phyloP scores from a whole-genome alignment of 768 basidiomycete genomes.

The Trametes maxima region DNA sequence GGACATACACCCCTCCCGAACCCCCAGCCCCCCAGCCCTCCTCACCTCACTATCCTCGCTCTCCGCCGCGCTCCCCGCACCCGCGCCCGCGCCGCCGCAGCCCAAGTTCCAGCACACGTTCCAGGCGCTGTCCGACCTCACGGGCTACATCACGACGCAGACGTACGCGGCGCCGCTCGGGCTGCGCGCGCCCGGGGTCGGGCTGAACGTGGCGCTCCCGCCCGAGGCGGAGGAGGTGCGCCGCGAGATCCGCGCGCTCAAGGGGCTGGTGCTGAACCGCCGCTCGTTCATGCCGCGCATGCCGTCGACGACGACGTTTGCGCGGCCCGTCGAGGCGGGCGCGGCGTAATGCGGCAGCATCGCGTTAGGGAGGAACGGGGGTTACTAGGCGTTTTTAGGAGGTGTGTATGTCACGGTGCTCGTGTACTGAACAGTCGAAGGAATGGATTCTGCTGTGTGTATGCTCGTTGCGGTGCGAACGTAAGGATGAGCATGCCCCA shows the following conservation, averaged over 20 bases:
- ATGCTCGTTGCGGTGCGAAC: too few relatives aligned
- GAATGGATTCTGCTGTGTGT: too few relatives aligned
- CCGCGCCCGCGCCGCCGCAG: slow-evolving; percentile 12
- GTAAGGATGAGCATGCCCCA: too few relatives aligned
- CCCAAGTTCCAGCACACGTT: slow-evolving; percentile 58
- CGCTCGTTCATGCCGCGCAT: slow-evolving; percentile 35
- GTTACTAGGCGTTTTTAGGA: too few relatives aligned
- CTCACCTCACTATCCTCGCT: slow-evolving; percentile 30
- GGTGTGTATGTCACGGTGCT: too few relatives aligned
- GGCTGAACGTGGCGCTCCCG: slow-evolving; percentile 21
- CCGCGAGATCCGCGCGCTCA: slow-evolving; percentile 74
- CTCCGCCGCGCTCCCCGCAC: slow-evolving; percentile 23
- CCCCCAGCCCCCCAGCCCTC: slow-evolving; percentile 34
- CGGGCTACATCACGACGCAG: slow-evolving; percentile 78
- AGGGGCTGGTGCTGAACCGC: slow-evolving; percentile 77
- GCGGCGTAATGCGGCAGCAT: neutral
- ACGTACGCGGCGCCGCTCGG: slow-evolving; percentile 48
- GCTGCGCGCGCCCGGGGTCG: slow-evolving; percentile 28
- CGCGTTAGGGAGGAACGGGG: neutral
- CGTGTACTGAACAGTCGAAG: too few relatives aligned
- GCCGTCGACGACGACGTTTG: neutral
- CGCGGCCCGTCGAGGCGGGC: neutral
- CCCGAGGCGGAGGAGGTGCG: slow-evolving; percentile 67
- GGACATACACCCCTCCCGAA: slow-evolving; percentile 42
- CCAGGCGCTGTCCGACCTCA: slow-evolving; percentile 69